Evolutionary conservation across 331 rosid genomes (phyloP).

Genomic region (Quercus phellos): DNA sequence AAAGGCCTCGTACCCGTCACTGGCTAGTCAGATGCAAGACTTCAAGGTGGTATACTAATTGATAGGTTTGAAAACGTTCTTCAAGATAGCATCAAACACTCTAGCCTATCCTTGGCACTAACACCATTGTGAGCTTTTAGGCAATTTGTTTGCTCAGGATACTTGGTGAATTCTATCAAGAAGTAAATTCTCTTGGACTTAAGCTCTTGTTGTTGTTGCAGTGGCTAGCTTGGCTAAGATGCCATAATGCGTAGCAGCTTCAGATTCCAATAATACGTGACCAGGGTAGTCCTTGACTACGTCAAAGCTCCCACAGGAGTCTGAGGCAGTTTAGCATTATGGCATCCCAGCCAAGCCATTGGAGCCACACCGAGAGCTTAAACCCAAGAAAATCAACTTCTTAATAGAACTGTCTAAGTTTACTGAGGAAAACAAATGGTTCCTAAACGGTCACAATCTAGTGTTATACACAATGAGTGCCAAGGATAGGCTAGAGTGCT

Average conservation of each 20-base stretch:
- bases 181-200: conserved; percentile 55
- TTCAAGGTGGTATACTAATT: conserved; percentile 7
- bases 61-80: conserved; percentile 60
- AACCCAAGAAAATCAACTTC: conserved; percentile 51
- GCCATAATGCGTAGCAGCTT: conserved; percentile 58
- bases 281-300: conserved; percentile 57
- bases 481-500: conserved; percentile 66
- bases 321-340: conserved; percentile 54
- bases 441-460: conserved; percentile 49
- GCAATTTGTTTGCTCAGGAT: conserved; percentile 7
- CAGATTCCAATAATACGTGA: conserved; percentile 53
- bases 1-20: conserved; percentile 21
- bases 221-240: conserved; percentile 45
- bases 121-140: conserved; percentile 52
- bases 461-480: conserved; percentile 54
- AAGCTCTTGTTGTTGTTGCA: conserved; percentile 49
- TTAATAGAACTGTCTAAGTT: conserved; percentile 47
- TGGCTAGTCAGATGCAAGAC: conserved; percentile 9
- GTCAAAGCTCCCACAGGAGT: conserved; percentile 45
- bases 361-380: conserved; percentile 39
- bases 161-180: conserved; percentile 45
- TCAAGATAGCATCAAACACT: conserved; percentile 64
- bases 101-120: conserved; percentile 67
- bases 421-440: conserved; percentile 4
- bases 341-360: conserved; percentile 65